Conservation (phyloP, 2,329 filamentous ascomycete species). For the Ceratocystis destructans region DNA sequence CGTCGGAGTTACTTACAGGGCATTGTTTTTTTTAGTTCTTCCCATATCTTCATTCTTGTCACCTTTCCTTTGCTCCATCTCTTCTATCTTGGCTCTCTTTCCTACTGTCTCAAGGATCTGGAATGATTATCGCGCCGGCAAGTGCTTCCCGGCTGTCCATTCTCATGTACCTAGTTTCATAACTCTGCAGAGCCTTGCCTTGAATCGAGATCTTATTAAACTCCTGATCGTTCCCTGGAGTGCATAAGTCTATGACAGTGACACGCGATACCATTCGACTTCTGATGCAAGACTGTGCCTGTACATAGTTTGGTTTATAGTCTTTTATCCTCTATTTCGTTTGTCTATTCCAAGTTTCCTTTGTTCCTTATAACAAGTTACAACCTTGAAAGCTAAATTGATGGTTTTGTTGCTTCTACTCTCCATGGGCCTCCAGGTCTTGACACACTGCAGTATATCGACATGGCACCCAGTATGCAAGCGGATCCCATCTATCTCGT, state of each 20-base stretch:
- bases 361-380: not conserved
- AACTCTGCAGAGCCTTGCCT: not conserved
- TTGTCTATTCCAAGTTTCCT: slow-evolving; percentile 3
- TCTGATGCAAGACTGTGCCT: not conserved
- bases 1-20: slow-evolving; percentile 20
- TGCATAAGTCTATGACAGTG: not conserved
- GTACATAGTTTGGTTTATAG: slow-evolving; percentile 4
- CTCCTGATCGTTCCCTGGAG: not conserved
- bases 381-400: not conserved
- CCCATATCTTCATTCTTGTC: slow-evolving; percentile 12
- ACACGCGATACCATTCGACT: not conserved
- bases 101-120: not conserved
- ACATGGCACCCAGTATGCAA: not conserved
- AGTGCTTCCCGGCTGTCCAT: not conserved
- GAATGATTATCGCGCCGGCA: not conserved
- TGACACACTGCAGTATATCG: no score
- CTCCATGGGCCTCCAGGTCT: not conserved
- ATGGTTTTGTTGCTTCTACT: not conserved
- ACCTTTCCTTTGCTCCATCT: slow-evolving; percentile 9
- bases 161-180: not conserved
- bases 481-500: not conserved
- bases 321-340: not conserved
- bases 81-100: not conserved
- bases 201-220: slow-evolving; percentile 3
- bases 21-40: slow-evolving; percentile 14